phyloP scores from a whole-genome alignment of 2,329 filamentous ascomycete species.

The Fusarium fracticaudum region DNA sequence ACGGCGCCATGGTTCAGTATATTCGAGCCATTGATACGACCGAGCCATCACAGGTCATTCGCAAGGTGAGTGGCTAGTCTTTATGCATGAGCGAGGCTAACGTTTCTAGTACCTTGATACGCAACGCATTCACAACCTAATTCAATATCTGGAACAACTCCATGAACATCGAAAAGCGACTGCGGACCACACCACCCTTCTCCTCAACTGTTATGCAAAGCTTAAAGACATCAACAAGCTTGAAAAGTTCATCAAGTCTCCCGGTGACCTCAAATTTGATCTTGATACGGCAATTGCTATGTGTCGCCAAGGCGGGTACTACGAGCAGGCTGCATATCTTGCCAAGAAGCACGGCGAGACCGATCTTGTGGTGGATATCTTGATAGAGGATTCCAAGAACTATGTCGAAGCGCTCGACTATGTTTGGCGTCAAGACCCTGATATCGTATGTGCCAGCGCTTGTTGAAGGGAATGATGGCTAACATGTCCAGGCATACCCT shows the following conservation, averaged over 20 bases:
- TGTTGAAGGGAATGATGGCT: conserved; percentile 33
- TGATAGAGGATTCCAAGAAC: conserved; percentile 94
- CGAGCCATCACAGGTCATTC: conserved; percentile 94
- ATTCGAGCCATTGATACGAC: conserved; percentile 95
- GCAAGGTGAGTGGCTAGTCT: conserved; percentile 68
- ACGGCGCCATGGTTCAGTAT: conserved; percentile 99
- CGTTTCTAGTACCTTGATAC: conserved; percentile 83
- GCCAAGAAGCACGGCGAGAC: conserved; percentile 94
- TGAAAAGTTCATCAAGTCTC: conserved; percentile 95
- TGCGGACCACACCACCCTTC: conserved; percentile 91
- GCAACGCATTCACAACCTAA: conserved; percentile 95
- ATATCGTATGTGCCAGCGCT: conserved; percentile 64
- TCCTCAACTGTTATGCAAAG: conserved; percentile 98
- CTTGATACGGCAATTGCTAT: conserved; percentile 96
- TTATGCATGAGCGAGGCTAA: conserved; percentile 38
- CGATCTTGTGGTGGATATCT: conserved; percentile 91
- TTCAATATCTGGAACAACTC: conserved; percentile 95
- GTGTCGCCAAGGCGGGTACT: conserved; percentile 97
- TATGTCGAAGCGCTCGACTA: conserved; percentile 90
- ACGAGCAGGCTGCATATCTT: conserved; percentile 93
- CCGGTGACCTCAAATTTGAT: conserved; percentile 94
- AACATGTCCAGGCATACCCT: conserved; percentile 73
- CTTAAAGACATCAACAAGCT: conserved; percentile 96
- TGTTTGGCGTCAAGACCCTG: conserved; percentile 86
- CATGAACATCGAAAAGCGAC: conserved; percentile 95